Base-by-base conservation (phyloP, 495 filamentous ascomycete genomes). In the Penicillium soppii region DNA sequence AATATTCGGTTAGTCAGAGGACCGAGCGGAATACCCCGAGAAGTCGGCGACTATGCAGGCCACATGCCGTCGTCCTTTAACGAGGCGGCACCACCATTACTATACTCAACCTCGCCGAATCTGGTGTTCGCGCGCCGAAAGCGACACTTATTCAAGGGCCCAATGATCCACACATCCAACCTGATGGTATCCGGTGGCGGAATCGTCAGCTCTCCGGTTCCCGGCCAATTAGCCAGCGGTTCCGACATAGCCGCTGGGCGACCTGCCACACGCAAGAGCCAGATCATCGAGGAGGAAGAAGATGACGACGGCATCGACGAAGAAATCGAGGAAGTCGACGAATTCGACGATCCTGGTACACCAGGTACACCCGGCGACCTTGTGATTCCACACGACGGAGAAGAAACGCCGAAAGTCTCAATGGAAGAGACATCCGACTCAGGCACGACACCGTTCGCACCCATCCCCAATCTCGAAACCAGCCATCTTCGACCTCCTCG, bases 51-150 rank as follows among this genome's bases (percentile, higher is more conserved):
- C 7, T 36, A 52, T 23, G 45, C 52, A 29, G 64, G 54, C n/a
- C 63, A 52, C 27, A 58, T 68, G 56, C 67, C 61, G 17, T 65
- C 69, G 5, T 38, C 58, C 35, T 70, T 75, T 53, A 68, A 74
- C 45, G 73, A 75, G 46, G 65, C 66, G 15, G 69, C 58, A 7
- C 67, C 71, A 15, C 67, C 73, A 13, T 45, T 71, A 57, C 66
- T 68, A 33, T 76, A 71, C 62, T 79, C 73, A 56, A 82, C 56
- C 57, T 84, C 63, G 12, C 72, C 78, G 62, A 88, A 86, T 22
- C 79, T 97, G 19, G 75, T 95, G 10, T 97, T 96, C 67, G 92
- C 94, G 5, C 92, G 92, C 61, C 76, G 94, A 47, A 97, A 97
- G 69, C 80, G 87, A 52, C 91, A 85, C 33, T 69, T 92, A 1